Evolutionary conservation across 768 basidiomycete species (phyloP), one percentile per base, ranked within the genome.

Genomic region (Dioszegia crocea): DNA sequence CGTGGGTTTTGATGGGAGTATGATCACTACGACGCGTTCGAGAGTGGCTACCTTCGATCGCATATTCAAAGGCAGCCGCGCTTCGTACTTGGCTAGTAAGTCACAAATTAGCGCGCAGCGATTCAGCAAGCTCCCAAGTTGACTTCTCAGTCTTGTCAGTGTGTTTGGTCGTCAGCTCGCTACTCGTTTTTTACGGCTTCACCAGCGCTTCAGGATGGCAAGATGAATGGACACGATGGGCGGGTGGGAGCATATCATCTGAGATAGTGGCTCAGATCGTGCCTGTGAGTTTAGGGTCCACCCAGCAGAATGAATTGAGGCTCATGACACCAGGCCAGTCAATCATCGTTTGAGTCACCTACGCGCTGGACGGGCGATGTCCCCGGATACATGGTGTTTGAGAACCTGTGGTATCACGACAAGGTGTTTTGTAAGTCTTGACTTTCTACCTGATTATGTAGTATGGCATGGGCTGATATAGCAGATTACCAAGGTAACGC

Each of bases 381-480:
- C 11, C 60, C 55, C 1, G 60, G 60, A 10, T 62, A 51, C 40
- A 40, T 26, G 26, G 60, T 62, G 8, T 56, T 57, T 50, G 55
- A 57, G 29, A 30, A 57, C 47, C 2, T 62, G 4, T 62, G 60
- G 60, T 57, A 50, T 39, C 60, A 57, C 39, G 49, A 62, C 36
- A 41, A 50, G 26, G 29, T 56, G 17, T 62, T 56, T 26, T 57
- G 60, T 62, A 43, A 39, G 60, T 43, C 21, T 14, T 29, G 8
- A 6, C n/a, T 39, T 51, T 51, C 19, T 17, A 21, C 49, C 3
- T 23, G 4, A 26, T 23, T 9, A 43, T 48, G 3, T 10, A 48
- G 47, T 14, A 33, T 6, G 33, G 33, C 33, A 33, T 33, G 6
- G 14, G 33, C 33, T 33, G 33, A 14, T n/a, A 24, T 4, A 10